These are phyloP conservation scores for Echria macrotheca DNA, from an alignment of 495 filamentous ascomycete genomes.

Conservation along the genomic window DNA sequence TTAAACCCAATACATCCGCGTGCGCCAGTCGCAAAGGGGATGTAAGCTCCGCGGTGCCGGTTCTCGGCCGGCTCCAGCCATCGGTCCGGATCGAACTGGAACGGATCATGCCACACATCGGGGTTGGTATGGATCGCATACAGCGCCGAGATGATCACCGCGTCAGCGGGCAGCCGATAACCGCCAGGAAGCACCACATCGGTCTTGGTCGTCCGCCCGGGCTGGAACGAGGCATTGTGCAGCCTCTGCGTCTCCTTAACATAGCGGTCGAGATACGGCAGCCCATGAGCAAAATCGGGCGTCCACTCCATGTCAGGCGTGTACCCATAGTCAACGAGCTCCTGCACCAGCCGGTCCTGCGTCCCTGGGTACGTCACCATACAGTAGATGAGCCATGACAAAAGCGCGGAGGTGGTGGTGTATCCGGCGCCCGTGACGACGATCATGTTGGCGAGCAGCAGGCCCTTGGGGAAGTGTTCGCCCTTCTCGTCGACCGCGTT, in stretches of 20 bases:
- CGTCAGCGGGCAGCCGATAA: conserved; percentile 44
- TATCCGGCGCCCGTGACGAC: conserved; percentile 48
- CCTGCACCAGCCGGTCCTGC: conserved; percentile 49
- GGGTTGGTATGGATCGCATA: conserved; percentile 51
- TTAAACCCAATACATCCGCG: conserved; percentile 55
- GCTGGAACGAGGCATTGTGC: conserved; percentile 53
- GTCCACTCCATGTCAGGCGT: conserved; percentile 30
- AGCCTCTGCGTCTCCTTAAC: conserved; percentile 54
- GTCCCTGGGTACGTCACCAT: conserved; percentile 43
- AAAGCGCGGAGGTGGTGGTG: conserved; percentile 46
- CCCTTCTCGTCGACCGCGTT: conserved; percentile 49
- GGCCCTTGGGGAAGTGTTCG: conserved; percentile 39
- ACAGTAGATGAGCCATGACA: conserved; percentile 51
- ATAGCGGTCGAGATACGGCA: conserved; percentile 49
- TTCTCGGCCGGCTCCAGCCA: conserved; percentile 49
- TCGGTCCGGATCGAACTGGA: conserved; percentile 48
- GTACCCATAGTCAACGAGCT: conserved; percentile 46
- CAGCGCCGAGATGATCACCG: conserved; percentile 44
- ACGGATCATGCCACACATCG: conserved; percentile 46
- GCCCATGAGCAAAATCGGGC: conserved; percentile 33
- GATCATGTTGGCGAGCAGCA: conserved; percentile 18
- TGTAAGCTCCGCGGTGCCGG: conserved; percentile 40
- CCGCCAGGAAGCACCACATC: conserved; percentile 52
- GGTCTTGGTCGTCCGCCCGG: conserved; percentile 45
- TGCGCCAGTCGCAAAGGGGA: conserved; percentile 47